Conservation (phyloP, 2,329 filamentous ascomycete species). For the Aspergillus quadricinctus region DNA sequence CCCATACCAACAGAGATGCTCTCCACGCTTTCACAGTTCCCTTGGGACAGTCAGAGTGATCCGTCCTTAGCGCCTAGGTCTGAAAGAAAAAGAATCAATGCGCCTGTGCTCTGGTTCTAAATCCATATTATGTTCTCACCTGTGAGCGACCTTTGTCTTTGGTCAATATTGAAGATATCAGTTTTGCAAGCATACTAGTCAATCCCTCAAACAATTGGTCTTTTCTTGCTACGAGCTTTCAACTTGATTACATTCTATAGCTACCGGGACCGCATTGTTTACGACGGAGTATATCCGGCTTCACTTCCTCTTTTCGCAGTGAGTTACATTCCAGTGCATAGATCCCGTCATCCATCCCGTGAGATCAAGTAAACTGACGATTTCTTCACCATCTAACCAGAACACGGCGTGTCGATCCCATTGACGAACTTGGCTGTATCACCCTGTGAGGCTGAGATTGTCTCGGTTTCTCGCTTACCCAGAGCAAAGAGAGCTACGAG, state of each 20-base stretch:
- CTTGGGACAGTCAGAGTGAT: background rate
- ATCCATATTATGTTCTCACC: background rate
- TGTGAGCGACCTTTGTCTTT: background rate
- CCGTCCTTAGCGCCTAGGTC: background rate
- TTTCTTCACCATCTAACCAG: background rate
- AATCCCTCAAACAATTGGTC: background rate
- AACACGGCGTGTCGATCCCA: background rate
- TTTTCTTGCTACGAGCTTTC: background rate
- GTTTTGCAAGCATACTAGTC: background rate
- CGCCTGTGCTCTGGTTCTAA: background rate
- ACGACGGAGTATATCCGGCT: background rate
- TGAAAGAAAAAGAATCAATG: background rate
- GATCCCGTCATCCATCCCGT: background rate
- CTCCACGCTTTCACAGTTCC: background rate
- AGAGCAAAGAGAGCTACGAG: background rate
- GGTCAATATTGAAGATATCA: background rate
- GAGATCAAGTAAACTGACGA: background rate
- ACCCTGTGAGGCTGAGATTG: conserved; percentile 1
- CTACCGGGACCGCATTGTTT: background rate
- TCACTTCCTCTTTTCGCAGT: background rate
- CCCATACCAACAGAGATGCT: background rate
- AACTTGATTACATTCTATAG: background rate
- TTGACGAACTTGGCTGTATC: background rate
- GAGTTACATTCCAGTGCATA: background rate
- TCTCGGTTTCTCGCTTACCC: background rate